Evolutionary conservation across 208 protist genomes (phyloP), one percentile per base, ranked within the genome.

Genomic region (Leishmania tarentolae): DNA sequence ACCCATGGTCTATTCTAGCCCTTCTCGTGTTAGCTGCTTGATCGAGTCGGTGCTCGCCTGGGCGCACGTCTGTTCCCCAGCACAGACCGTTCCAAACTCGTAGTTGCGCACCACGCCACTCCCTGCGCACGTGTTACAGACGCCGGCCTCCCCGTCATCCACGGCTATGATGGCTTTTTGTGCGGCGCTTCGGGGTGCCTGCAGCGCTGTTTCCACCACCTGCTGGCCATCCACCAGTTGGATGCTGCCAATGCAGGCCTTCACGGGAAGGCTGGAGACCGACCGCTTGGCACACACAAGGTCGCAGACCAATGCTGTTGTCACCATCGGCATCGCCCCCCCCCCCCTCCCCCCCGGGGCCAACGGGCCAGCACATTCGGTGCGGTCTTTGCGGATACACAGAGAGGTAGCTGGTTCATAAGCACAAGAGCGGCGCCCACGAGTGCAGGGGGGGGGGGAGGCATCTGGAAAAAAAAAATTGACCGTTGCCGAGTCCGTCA

Each of bases 391-490:
- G 65, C 65, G 42, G 65, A 70, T 44, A n/a, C n/a, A 24, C 40
- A 24, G 66, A 28, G 40, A 50, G 52, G 47, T 65, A 47, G 47
- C 8, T 57, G 28, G 44, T 74, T 35, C 35, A 13, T 0, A 83
- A 66, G 56, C 73, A 4, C 75, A 83, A 83, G 24, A 78, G 52
- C 21, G 13, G 50, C n/a, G n/a, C n/a, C 50, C 50, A 17, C 50
- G 19, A 3, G 19, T 21, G 50, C 50, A 53, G 15, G 50, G 50
- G 9, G 15, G 50, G 50, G 9, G 50, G 81, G 37, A 8, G 40
- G 44, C n/a, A 81, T 59, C 74, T 86, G 83, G 40, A 86, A 86
- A 46, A 86, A 82, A 21, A 86, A 46, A 86, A 82, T 6, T 19
- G 74, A 78, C n/a, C 79, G n/a, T 83, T 19, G 78, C 76, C 52